Conservation (phyloP, 2,329 filamentous ascomycete species). For the Pseudopithomyces chartarum region DNA sequence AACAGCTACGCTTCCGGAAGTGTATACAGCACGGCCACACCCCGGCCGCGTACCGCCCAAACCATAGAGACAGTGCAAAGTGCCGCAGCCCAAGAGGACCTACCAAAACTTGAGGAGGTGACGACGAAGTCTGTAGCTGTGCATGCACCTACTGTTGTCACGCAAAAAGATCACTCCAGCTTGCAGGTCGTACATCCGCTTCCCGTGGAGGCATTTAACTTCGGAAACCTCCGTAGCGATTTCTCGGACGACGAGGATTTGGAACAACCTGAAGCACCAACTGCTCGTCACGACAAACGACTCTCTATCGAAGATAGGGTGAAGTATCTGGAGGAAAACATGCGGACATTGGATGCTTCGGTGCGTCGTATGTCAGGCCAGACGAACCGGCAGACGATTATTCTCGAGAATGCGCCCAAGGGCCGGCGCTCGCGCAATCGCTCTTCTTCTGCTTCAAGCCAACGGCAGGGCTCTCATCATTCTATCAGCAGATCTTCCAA, state of each 20-base stretch:
- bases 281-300: constrained; percentile 21
- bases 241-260: constrained; percentile 26
- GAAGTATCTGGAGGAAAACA: constrained; percentile 34
- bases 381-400: constrained; percentile 45
- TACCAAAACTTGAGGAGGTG: not conserved
- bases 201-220: constrained; percentile 42
- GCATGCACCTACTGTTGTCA: not conserved
- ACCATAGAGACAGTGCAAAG: constrained; percentile 39
- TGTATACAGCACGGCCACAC: constrained; percentile 32
- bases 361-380: constrained; percentile 39
- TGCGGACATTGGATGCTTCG: constrained; percentile 36
- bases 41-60: constrained; percentile 38
- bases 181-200: constrained; percentile 16
- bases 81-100: constrained; percentile 26
- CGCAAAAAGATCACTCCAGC: constrained; percentile 17
- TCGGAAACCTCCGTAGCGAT: constrained; percentile 37
- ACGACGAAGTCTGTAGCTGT: not conserved
- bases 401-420: constrained; percentile 44
- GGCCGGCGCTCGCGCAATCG: constrained; percentile 37
- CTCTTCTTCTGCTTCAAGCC: constrained; percentile 26
- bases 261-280: constrained; percentile 17
- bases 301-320: constrained; percentile 43
- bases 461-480: constrained; percentile 11
- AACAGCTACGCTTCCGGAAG: constrained; percentile 40
- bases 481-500: constrained; percentile 9